These are phyloP conservation scores for Helenozyma baotianmanensis DNA, from an alignment of 805 yeast genomes.

Conservation along the genomic window DNA sequence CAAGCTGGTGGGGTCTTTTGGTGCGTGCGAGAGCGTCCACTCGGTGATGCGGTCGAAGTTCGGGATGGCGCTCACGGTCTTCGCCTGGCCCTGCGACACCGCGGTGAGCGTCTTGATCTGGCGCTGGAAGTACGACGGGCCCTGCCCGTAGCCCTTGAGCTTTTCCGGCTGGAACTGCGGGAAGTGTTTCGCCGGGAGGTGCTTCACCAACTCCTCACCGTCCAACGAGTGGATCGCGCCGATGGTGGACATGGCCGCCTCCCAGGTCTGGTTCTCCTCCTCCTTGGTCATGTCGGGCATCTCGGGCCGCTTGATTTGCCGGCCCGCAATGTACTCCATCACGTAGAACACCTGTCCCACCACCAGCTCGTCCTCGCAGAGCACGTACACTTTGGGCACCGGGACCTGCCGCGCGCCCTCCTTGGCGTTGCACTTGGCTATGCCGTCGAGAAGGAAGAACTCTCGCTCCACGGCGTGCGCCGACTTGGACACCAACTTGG, in stretches of 20 bases:
- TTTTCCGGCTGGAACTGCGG: conserved; percentile 32
- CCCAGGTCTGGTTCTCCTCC: conserved; percentile 37
- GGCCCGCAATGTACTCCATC: conserved; percentile 57
- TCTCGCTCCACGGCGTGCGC: conserved; percentile 66
- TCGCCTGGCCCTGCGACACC: conserved; percentile 36
- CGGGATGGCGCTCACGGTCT: conserved; percentile 45
- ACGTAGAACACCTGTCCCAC: conserved; percentile 55
- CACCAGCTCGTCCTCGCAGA: conserved; percentile 54
- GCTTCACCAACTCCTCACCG: conserved; percentile 33
- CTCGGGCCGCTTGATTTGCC: conserved; percentile 51
- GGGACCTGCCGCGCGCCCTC: conserved; percentile 35
- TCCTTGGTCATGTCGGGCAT: conserved; percentile 31
- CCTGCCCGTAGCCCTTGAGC: conserved; percentile 9
- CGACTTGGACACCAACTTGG: conserved; percentile 45
- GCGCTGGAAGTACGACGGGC: conserved; percentile 45
- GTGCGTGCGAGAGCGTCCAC: conserved; percentile 42
- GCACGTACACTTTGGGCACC: conserved; percentile 46
- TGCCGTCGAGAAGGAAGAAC: conserved; percentile 44
- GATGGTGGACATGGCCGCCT: conserved; percentile 44
- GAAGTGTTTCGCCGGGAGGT: conserved; percentile 44
- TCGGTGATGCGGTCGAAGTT: conserved; percentile 36
- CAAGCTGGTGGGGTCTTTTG: conserved; percentile 41
- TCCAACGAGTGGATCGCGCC: conserved; percentile 48
- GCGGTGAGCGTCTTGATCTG: conserved; percentile 45
- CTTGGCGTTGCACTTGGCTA: conserved; percentile 25